Conservation (phyloP, 495 filamentous ascomycete species). For the Cetradonia linearis region DNA sequence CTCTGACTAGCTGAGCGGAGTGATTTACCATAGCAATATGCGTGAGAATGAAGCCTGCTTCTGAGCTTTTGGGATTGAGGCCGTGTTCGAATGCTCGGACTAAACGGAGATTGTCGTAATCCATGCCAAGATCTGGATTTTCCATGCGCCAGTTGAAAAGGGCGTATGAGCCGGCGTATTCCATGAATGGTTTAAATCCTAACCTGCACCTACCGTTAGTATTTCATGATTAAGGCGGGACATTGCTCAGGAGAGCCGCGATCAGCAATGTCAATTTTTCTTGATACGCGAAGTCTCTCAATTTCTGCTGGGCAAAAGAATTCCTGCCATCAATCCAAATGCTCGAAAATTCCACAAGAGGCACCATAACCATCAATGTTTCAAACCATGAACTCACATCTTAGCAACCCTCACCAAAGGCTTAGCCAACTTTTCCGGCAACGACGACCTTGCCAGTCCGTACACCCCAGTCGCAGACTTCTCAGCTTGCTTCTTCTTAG, state of each 20-base stretch:
- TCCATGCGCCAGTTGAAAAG: slow-evolving; percentile 78
- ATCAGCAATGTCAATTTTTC: background rate
- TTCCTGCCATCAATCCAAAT: slow-evolving; percentile 20
- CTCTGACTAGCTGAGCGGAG: slow-evolving; percentile 59
- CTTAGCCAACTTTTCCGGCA: slow-evolving; percentile 9
- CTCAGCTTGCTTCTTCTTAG: no score
- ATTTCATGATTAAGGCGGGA: background rate
- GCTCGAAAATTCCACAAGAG: background rate
- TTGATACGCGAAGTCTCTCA: no score
- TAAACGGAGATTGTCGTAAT: slow-evolving; percentile 69
- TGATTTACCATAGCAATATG: slow-evolving; percentile 79
- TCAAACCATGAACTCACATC: slow-evolving; percentile 45
- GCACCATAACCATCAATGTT: no score
- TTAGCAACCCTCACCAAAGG: slow-evolving; percentile 47
- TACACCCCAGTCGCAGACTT: slow-evolving; percentile 19
- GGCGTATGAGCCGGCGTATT: slow-evolving; percentile 84
- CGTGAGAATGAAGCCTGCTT: slow-evolving; percentile 80
- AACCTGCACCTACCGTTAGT: slow-evolving; percentile 30
- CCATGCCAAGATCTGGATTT: slow-evolving; percentile 53
- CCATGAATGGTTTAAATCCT: slow-evolving; percentile 83
- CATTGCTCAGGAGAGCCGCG: background rate
- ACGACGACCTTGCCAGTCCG: slow-evolving; percentile 31
- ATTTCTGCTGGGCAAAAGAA: no score
- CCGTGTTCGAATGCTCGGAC: slow-evolving; percentile 85
- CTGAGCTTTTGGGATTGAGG: slow-evolving; percentile 73